Conservation (phyloP, 2,329 filamentous ascomycete genomes). For the Pezicula neosporulosa region DNA sequence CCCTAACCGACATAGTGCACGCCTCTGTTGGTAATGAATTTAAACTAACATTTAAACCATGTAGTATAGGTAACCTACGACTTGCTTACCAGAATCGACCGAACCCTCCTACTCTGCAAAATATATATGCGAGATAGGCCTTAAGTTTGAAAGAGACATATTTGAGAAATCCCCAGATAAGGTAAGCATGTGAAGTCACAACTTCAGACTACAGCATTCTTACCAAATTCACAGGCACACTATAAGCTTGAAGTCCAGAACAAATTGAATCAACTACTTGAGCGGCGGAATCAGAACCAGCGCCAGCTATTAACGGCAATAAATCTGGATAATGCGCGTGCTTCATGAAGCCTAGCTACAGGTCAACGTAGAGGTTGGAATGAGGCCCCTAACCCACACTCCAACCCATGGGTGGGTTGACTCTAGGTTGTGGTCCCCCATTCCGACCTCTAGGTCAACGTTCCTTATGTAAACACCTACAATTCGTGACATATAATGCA, state of each 20-base stretch:
- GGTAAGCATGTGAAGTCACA: constrained; percentile 11
- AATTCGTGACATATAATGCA: no score
- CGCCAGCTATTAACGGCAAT: constrained; percentile 37
- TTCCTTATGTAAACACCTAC: no score
- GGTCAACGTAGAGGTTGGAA: no score
- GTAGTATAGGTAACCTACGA: constrained; percentile 25
- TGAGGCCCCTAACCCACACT: no score
- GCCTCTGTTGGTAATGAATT: no score
- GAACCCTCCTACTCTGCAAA: constrained; percentile 15
- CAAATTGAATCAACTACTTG: constrained; percentile 24
- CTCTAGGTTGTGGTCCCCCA: no score
- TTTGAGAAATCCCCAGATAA: constrained; percentile 24
- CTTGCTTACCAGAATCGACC: constrained; percentile 20
- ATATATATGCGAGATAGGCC: constrained; percentile 25
- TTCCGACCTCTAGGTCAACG: no score
- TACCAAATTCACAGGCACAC: constrained; percentile 10
- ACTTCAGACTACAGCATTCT: neutral
- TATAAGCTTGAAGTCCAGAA: constrained; percentile 22
- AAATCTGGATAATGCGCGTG: constrained; percentile 35
- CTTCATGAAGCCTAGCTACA: no score
- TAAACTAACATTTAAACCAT: no score
- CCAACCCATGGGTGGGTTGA: no score
- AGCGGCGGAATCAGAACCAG: constrained; percentile 22
- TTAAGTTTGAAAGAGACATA: constrained; percentile 26
- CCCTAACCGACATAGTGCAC: constrained; percentile 9